phyloP scores from a whole-genome alignment of 257 asterid species.

The Phtheirospermum japonicum region DNA sequence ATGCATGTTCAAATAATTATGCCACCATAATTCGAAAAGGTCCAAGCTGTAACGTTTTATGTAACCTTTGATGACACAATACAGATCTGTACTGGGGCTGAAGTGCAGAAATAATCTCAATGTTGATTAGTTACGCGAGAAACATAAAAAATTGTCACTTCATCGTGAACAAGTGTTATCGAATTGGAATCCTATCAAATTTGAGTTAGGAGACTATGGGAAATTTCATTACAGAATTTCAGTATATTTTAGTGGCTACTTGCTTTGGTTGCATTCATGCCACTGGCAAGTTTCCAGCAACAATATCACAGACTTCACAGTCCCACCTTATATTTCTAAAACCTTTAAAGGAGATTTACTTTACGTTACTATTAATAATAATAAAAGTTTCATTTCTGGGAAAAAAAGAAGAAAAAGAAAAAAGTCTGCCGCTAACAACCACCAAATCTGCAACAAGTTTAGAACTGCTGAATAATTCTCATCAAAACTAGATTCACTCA shows the following conservation, averaged over 20 bases:
- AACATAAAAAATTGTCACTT: too few species aligned
- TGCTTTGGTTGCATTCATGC: too few species aligned
- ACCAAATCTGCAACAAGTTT: too few species aligned
- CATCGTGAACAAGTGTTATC: too few species aligned
- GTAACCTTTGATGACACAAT: conserved; percentile 5
- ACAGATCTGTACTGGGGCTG: neutral
- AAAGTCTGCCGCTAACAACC: neutral
- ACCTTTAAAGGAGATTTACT: neutral
- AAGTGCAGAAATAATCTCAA: conserved; percentile 1
- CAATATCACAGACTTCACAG: neutral
- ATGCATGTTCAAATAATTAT: neutral
- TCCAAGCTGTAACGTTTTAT: neutral
- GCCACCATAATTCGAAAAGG: conserved; percentile 15
- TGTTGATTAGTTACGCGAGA: conserved; percentile 2
- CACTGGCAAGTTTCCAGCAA: neutral
- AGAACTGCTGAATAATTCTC: neutral
- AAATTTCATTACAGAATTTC: too few species aligned
- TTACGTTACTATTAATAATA: neutral
- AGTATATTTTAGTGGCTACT: too few species aligned
- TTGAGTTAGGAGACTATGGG: too few species aligned
- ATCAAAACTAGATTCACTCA: too few species aligned
- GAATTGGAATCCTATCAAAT: too few species aligned
- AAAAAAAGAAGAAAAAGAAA: neutral
- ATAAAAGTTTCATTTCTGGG: neutral
- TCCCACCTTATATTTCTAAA: conserved; percentile 8